A percentile compares a stretch with the other conserved stretches of the same genome.
Evolutionary conservation across 129 eudicot genomes (phyloP).

Genomic region (Rutidosis leptorrhynchoides): DNA sequence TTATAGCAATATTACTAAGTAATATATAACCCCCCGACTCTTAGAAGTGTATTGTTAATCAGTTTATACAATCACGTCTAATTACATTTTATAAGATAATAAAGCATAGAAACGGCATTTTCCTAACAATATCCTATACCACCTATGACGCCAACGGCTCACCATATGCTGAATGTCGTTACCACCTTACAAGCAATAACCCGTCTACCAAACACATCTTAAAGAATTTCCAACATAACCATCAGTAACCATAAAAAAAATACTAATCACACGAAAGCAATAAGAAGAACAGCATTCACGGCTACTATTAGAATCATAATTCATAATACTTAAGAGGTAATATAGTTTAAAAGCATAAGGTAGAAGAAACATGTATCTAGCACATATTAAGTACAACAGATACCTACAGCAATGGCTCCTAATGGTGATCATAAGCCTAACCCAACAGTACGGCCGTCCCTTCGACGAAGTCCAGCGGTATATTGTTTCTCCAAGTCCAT

Average conservation of each 20-base stretch:
- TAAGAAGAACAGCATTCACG: not conserved
- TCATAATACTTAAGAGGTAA: conserved; percentile 9
- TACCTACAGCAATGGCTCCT: not conserved
- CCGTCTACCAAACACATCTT: not conserved
- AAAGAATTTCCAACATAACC: not conserved
- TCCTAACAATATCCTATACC: not conserved
- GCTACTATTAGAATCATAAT: conserved; percentile 8
- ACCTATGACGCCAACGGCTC: not conserved
- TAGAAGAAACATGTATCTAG: conserved; percentile 15
- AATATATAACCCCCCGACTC: no score
- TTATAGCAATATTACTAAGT: not conserved
- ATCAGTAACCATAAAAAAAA: not conserved
- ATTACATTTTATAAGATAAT: not conserved
- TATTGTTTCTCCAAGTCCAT: conserved; percentile 81
- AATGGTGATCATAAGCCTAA: conserved; percentile 59
- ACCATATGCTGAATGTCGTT: not conserved
- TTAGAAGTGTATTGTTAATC: not conserved
- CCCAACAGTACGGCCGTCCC: conserved; percentile 99
- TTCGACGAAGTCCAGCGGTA: conserved; percentile 88
- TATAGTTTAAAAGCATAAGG: conserved; percentile 5
- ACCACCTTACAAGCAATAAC: not conserved
- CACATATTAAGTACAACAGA: conserved; percentile 31
- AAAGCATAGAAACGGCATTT: not conserved
- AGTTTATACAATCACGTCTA: not conserved
- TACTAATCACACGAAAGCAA: not conserved